phyloP scores from a whole-genome alignment of 2,329 filamentous ascomycete genomes.

The Exophiala alcalophila region DNA sequence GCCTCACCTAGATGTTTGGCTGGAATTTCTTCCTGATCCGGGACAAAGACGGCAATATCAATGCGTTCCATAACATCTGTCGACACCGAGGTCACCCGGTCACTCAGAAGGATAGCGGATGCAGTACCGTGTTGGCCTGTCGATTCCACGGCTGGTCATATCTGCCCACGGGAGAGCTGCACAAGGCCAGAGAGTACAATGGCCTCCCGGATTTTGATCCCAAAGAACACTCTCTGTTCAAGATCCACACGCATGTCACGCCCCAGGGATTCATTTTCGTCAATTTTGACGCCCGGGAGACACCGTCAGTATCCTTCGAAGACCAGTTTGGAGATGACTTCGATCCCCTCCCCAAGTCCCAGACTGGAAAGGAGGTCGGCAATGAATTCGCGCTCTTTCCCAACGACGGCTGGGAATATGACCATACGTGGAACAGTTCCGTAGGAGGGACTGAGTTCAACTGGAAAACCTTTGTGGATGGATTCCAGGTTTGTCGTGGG shows the following conservation, averaged over 20 bases:
- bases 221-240: constrained; percentile 54
- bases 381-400: constrained; percentile 46
- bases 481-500: constrained; percentile 17
- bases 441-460: constrained; percentile 54
- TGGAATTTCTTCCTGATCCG: constrained; percentile 55
- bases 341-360: constrained; percentile 34
- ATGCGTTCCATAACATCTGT: constrained; percentile 63
- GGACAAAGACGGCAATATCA: constrained; percentile 53
- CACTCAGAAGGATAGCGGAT: constrained; percentile 37
- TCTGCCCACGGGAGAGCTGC: constrained; percentile 54
- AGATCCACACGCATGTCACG: constrained; percentile 27
- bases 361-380: constrained; percentile 21
- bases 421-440: constrained; percentile 54
- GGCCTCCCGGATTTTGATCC: constrained; percentile 59
- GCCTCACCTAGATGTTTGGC: constrained; percentile 37
- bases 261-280: constrained; percentile 53
- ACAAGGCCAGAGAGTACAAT: constrained; percentile 59
- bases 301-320: constrained; percentile 51
- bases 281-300: constrained; percentile 51
- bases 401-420: constrained; percentile 54
- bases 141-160: constrained; percentile 65
- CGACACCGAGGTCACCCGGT: constrained; percentile 58
- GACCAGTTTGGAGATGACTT: constrained; percentile 53
- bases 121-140: constrained; percentile 52
- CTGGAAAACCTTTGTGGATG: constrained; percentile 50